Evolutionary conservation across 345 rosid species (phyloP).

Genomic region (Populus tremula): DNA sequence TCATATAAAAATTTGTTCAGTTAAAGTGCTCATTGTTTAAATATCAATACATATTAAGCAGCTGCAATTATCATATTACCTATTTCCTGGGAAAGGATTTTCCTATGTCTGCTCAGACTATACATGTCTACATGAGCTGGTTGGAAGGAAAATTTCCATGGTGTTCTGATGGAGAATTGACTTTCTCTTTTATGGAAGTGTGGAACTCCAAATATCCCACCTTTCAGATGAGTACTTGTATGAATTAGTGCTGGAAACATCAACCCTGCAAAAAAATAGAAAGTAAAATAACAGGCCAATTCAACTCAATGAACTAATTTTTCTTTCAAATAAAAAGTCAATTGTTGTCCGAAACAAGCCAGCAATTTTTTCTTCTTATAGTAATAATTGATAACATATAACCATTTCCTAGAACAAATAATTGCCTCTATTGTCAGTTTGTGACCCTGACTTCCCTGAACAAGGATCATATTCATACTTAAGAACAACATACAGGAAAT

Average conservation of each 20-base stretch:
- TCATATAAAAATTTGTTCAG: not conserved
- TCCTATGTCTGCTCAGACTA: slow-evolving; percentile 11
- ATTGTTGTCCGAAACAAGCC: not conserved
- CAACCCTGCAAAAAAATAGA: slow-evolving; percentile 21
- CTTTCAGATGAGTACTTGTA: slow-evolving; percentile 19
- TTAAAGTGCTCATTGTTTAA: not conserved
- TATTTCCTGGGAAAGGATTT: slow-evolving; percentile 3
- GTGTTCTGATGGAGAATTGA: slow-evolving; percentile 11
- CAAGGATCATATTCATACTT: not conserved
- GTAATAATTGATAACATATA: not conserved
- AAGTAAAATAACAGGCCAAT: not conserved
- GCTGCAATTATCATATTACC: slow-evolving; percentile 11
- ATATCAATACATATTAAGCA: not conserved
- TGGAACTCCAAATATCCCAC: slow-evolving; percentile 34
- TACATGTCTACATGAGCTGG: slow-evolving; percentile 6
- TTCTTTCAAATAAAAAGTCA: not conserved
- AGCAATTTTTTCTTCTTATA: not conserved
- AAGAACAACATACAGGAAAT: not conserved
- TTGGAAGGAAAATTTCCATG: slow-evolving; percentile 25
- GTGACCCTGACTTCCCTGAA: not conserved
- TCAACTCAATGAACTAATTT: slow-evolving; percentile 8
- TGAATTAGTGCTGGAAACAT: slow-evolving; percentile 29
- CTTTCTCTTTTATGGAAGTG: slow-evolving; percentile 25
- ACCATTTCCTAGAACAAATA: not conserved
- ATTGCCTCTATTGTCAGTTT: not conserved